Conservation (phyloP, 2,329 filamentous ascomycete species). For the Immersiporthe knoxdaviesiana region DNA sequence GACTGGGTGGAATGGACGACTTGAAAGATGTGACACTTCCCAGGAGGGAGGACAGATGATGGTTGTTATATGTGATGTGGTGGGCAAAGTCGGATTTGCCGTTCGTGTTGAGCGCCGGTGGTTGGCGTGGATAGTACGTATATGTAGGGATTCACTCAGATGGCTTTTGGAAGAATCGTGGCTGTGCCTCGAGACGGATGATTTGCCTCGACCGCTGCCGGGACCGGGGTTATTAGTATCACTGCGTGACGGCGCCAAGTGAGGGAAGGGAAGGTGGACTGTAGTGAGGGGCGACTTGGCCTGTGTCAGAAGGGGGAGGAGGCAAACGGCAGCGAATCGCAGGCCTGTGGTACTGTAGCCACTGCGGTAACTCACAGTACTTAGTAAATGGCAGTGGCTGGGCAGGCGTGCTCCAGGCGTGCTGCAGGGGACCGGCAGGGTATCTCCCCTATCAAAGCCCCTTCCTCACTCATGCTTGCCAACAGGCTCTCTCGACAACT, state of each 20-base stretch:
- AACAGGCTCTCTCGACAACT: not conserved
- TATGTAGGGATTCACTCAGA: conserved; percentile 4
- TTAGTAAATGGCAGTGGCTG: not conserved
- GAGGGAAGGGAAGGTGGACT: not conserved
- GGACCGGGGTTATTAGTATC: not conserved
- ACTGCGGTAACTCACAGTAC: not conserved
- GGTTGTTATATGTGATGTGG: conserved; percentile 9
- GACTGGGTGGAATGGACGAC: not conserved
- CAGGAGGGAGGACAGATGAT: not conserved
- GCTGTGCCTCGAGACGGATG: not conserved
- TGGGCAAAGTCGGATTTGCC: not conserved
- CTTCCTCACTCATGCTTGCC: not conserved
- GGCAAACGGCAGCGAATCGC: not conserved
- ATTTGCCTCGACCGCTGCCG: conserved; percentile 1
- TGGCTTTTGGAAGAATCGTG: not conserved
- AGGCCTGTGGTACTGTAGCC: not conserved
- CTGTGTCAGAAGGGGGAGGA: not conserved
- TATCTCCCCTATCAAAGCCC: not conserved
- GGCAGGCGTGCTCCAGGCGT: not conserved
- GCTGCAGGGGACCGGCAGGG: not conserved
- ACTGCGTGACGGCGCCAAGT: not conserved
- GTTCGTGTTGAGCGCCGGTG: conserved; percentile 3
- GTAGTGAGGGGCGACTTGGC: not conserved
- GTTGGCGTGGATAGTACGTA: conserved; percentile 4
- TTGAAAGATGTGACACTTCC: not conserved